Percentiles rank a stretch among this genome's conserved stretches.
These are phyloP conservation scores for Yamadazyma atlantica DNA, from an alignment of 1,139 yeast genomes.

Conservation along the genomic window DNA sequence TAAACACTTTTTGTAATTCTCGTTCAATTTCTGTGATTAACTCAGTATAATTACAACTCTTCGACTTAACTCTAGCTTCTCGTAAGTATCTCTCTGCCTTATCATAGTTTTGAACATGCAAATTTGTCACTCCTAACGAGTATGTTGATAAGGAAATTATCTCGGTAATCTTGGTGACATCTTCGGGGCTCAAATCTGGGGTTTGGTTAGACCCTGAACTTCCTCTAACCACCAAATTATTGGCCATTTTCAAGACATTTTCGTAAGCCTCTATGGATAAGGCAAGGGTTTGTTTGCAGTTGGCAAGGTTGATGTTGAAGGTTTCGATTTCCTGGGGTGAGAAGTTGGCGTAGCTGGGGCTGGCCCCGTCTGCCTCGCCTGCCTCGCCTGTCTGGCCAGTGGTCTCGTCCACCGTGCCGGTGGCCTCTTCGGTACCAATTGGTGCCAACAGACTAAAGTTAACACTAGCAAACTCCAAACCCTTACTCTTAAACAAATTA, in stretches of 20 bases:
- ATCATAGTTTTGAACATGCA: slow-evolving; percentile 55
- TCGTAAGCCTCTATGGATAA: slow-evolving; percentile 50
- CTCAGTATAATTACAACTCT: slow-evolving; percentile 63
- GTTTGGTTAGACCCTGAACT: too few relatives aligned
- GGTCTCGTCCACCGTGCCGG: too few relatives aligned
- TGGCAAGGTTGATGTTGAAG: slow-evolving; percentile 5
- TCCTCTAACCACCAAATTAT: slow-evolving; percentile 7
- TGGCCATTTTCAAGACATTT: slow-evolving; percentile 56
- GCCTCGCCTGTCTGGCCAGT: too few relatives aligned
- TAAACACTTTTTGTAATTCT: slow-evolving; percentile 54
- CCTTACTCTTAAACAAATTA: slow-evolving; percentile 33
- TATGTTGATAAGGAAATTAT: slow-evolving; percentile 80
- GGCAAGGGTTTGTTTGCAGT: slow-evolving; percentile 18
- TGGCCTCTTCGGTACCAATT: too few relatives aligned
- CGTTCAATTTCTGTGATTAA: slow-evolving; percentile 64
- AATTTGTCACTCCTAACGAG: slow-evolving; percentile 77
- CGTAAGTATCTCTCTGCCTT: slow-evolving; percentile 63
- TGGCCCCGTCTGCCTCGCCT: too few relatives aligned
- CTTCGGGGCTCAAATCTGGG: slow-evolving; percentile 9
- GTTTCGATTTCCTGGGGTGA: not conserved
- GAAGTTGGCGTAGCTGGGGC: too few relatives aligned
- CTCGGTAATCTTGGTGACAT: slow-evolving; percentile 35
- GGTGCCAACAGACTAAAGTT: not conserved
- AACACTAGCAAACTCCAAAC: slow-evolving; percentile 5
- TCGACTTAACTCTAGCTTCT: slow-evolving; percentile 72